A percentile compares a stretch with the other conserved stretches of the same genome.
phyloP scores from a whole-genome alignment of 1,139 yeast genomes.

The Protomyces macrosporus region DNA sequence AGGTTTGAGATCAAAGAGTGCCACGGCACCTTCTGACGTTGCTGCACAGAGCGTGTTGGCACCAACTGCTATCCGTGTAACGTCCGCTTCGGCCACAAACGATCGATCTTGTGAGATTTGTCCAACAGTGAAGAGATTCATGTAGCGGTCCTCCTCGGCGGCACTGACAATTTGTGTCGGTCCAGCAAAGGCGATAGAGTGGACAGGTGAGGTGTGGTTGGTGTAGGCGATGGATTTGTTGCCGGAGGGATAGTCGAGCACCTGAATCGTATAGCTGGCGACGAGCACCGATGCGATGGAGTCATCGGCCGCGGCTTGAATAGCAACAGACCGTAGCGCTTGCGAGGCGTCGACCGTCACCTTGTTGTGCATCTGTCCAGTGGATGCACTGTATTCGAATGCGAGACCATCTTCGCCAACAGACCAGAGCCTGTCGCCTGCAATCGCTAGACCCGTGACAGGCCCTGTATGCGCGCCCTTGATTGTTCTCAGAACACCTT shows the following conservation, averaged over 20 bases:
- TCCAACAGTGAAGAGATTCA: conserved; percentile 56
- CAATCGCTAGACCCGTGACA: conserved; percentile 44
- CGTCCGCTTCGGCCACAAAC: conserved; percentile 62
- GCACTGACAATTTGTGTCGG: conserved; percentile 50
- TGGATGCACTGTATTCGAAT: conserved; percentile 56
- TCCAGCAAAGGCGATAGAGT: conserved; percentile 40
- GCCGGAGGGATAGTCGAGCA: conserved; percentile 34
- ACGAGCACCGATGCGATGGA: conserved; percentile 44
- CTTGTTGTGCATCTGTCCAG: background rate
- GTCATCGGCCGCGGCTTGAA: conserved; percentile 53
- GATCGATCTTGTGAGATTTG: conserved; percentile 44
- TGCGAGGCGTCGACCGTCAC: conserved; percentile 34
- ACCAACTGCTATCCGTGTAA: conserved; percentile 44
- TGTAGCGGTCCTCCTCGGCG: conserved; percentile 71
- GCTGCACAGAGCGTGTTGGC: conserved; percentile 50
- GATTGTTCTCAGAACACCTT: conserved; percentile 51
- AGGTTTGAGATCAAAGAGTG: conserved; percentile 57
- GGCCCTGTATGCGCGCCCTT: conserved; percentile 50
- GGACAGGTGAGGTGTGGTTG: conserved; percentile 63
- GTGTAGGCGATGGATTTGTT: conserved; percentile 42
- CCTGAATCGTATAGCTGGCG: conserved; percentile 33
- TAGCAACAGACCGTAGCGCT: conserved; percentile 29
- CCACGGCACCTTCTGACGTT: conserved; percentile 62
- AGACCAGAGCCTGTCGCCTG: conserved; percentile 54
- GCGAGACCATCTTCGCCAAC: conserved; percentile 60